Base-by-base conservation (phyloP, 345 rosid species). In the Linum usitatissimum region DNA sequence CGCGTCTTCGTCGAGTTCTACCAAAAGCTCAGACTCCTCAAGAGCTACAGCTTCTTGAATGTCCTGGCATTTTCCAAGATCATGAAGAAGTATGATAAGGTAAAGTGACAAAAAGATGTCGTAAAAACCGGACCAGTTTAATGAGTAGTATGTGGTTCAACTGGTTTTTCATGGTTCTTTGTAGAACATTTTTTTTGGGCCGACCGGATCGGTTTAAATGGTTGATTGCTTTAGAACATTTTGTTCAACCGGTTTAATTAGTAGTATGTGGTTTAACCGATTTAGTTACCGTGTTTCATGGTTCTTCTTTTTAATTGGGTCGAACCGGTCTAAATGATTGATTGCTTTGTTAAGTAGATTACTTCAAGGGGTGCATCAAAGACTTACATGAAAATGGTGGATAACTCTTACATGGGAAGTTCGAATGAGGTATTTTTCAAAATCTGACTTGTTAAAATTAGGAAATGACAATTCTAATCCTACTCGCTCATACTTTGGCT, bases 31-130 rank as follows among this genome's bases (percentile, higher is more conserved):
- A 17, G 73, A 17, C 77, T 76, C 67, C 73, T 87, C 56, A 85
- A 81, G 54, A 81, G 82, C 66, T 90, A 78, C 70, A 87, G 97
- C 64, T 91, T 86, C 68, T 62, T 84, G 78, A 91, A 87, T 70
- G 83, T 79, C 53, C 58, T 86, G 71, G 96, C 96, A 0, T 78
- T 86, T 59, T 84, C 87, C 66, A 87, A 87, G 78, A 86, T 91
- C 65, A 75, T 87, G 85, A 91, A 91, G 82, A 91, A 87, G 76
- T 86, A 91, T 66, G 96, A 87, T 66, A 88, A 91, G 88, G 95
- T 90, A 66, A 63, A 15, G 28, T 23, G 61, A 53, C 59, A 66
- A 23, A 57, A 53, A 57, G 40, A 7, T 18, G 30, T n/a, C n/a
- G 9, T 18, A 23, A 23, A 23, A 23, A 23, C 28, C 28, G 28